Evolutionary conservation across 1,284 basidiomycete species (phyloP).

Genomic region (Xerocomus amazonicus): DNA sequence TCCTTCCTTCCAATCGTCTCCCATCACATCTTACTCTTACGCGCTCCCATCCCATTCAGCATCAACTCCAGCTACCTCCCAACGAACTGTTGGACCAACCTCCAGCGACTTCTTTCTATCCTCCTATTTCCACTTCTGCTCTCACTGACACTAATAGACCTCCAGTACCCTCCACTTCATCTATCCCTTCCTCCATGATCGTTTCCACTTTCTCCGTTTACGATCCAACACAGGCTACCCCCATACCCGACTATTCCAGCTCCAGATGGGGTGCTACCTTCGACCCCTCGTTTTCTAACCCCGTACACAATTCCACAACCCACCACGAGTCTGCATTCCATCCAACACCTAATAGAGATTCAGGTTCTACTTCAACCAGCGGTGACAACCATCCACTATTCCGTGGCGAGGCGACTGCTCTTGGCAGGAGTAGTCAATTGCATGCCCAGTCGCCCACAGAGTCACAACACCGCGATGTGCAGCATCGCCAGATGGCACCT

Average conservation of each 20-base stretch:
- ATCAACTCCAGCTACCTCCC: neutral
- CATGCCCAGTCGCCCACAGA: neutral
- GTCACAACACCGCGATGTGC: constrained; percentile 1
- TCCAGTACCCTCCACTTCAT: neutral
- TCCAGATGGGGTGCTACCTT: constrained; percentile 24
- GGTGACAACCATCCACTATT: neutral
- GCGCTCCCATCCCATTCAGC: neutral
- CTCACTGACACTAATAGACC: neutral
- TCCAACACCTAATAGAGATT: neutral
- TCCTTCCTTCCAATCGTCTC: constrained; percentile 3
- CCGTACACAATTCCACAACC: neutral
- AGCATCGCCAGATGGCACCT: constrained; percentile 14
- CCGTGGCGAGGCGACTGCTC: neutral
- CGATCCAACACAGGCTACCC: constrained; percentile 21
- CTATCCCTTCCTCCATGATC: constrained; percentile 24
- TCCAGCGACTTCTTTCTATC: constrained; percentile 2
- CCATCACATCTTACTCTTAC: neutral
- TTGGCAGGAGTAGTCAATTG: neutral
- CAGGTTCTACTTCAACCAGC: neutral
- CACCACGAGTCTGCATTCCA: neutral
- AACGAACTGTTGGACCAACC: constrained; percentile 3
- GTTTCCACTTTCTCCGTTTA: constrained; percentile 28
- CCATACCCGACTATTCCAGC: constrained; percentile 15
- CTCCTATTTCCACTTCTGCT: neutral
- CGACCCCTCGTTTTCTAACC: constrained; percentile 9